Evolutionary conservation across 805 yeast species (phyloP), one percentile per base, ranked within the genome.

Genomic region (Starmerella cellae): DNA sequence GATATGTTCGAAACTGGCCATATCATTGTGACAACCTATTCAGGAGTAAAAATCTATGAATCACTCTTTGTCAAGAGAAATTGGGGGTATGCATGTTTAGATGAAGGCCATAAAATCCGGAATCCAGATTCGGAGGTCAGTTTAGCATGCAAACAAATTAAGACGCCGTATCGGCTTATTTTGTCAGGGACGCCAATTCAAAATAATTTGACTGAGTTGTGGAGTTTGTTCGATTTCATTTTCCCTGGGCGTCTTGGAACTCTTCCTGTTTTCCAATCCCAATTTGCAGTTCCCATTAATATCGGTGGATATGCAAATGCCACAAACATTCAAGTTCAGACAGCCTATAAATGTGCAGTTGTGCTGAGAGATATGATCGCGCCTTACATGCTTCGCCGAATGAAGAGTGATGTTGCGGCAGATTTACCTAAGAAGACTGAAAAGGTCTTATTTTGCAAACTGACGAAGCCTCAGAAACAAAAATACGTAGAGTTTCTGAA

Each of bases 291-390:
- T 5, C 98, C 98, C 0, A 91, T 91, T 35, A 88, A 85, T 55
- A 70, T 82, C 58, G 98, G 98, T n/a, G 98, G 98, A 0, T 91
- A 91, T 62, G 95, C 98, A 1, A 91, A 88, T 64, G 97, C 98
- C 0, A 77, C 93, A 1, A 91, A 91, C 58, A 74, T 91, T 3
- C 96, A 91, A 58, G 97, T 91, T 0, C 96, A 88, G 57, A 79
- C 96, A 1, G 95, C 96, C 2, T 87, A 83, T 57, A 84, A 84
- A 58, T 91, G 97, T 64, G 98, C 98, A 0, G 91, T 87, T 4
- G 78, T 88, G 2, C 63, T 91, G 40, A 68, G 94, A 39, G 94
- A 91, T 53, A 62, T 88, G 51, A 83, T 91, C 10, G 75, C 94
- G 3, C 98, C 98, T 0, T 91, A 85, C 59, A 62, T 91, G 41